Conservation (phyloP, 805 yeast species). For the Kazachstania viticola region DNA sequence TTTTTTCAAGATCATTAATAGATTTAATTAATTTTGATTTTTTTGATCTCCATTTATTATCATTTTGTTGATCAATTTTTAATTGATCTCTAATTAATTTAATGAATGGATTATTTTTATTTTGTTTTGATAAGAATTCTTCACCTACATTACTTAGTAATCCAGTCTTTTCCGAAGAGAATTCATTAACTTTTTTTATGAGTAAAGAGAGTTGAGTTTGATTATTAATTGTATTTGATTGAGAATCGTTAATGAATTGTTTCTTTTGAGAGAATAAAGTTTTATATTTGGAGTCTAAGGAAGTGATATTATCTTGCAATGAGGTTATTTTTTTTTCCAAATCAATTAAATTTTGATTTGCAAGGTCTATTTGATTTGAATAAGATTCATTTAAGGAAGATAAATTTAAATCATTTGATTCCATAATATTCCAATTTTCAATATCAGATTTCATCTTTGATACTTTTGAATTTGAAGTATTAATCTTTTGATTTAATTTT, state of each 20-base stretch:
- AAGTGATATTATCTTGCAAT: constrained; percentile 13
- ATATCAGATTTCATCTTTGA: constrained; percentile 21
- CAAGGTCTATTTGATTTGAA: constrained; percentile 3
- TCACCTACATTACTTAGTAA: constrained; percentile 17
- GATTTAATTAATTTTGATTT: constrained; percentile 13
- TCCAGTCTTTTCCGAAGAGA: constrained; percentile 19
- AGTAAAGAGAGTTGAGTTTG: constrained; percentile 2
- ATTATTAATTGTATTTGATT: background rate
- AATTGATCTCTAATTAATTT: constrained; percentile 19
- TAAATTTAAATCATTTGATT: constrained; percentile 9
- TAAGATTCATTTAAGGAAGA: constrained; percentile 9
- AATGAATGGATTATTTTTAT: constrained; percentile 13
- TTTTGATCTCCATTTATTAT: constrained; percentile 16
- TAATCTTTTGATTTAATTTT: constrained; percentile 20
- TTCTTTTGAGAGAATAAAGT: constrained; percentile 14
- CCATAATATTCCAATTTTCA: constrained; percentile 16
- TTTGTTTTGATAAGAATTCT: constrained; percentile 13
- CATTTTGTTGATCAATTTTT: constrained; percentile 16
- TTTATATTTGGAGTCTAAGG: constrained; percentile 13
- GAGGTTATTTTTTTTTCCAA: constrained; percentile 5
- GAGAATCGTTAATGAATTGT: constrained; percentile 1
- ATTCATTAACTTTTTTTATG: constrained; percentile 15
- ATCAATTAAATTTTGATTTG: constrained; percentile 6
- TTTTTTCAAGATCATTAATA: constrained; percentile 14
- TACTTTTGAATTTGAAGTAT: constrained; percentile 14